Conservation (phyloP, 129 eudicot species). For the Flaveria robusta region DNA sequence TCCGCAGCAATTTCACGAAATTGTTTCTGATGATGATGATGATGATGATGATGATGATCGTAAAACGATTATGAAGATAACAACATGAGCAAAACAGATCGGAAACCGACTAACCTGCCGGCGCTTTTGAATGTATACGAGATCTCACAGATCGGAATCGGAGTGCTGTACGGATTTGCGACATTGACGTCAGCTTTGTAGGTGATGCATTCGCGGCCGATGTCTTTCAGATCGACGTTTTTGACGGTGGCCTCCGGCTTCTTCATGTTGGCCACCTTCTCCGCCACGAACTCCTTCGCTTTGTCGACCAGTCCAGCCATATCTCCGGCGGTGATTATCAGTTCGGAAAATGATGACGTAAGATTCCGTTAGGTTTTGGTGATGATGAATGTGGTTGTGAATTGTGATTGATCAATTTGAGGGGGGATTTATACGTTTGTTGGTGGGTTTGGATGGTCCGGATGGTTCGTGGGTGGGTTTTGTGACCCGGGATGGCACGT, state of each 20-base stretch:
- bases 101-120: constrained; percentile 38
- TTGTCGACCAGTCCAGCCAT: constrained; percentile 63
- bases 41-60: not conserved
- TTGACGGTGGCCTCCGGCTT: constrained; percentile 67
- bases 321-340: not conserved
- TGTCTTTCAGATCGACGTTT: constrained; percentile 69
- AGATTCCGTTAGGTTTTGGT: not conserved
- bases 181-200: constrained; percentile 65
- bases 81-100: not conserved
- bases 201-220: constrained; percentile 53
- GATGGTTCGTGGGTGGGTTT: no score
- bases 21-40: not conserved
- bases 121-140: constrained; percentile 68
- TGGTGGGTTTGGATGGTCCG: not conserved
- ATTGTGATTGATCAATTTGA: not conserved
- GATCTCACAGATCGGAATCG: constrained; percentile 77
- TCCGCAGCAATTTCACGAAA: not conserved
- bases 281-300: constrained; percentile 73
- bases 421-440: not conserved
- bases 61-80: not conserved
- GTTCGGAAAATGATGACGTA: not conserved
- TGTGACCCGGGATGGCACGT: no score
- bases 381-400: not conserved
- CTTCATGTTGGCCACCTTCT: constrained; percentile 61
- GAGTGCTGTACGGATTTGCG: constrained; percentile 56